These are phyloP conservation scores for Areca catechu DNA, from an alignment of 176 grass and related monocot species.

Conservation along the genomic window DNA sequence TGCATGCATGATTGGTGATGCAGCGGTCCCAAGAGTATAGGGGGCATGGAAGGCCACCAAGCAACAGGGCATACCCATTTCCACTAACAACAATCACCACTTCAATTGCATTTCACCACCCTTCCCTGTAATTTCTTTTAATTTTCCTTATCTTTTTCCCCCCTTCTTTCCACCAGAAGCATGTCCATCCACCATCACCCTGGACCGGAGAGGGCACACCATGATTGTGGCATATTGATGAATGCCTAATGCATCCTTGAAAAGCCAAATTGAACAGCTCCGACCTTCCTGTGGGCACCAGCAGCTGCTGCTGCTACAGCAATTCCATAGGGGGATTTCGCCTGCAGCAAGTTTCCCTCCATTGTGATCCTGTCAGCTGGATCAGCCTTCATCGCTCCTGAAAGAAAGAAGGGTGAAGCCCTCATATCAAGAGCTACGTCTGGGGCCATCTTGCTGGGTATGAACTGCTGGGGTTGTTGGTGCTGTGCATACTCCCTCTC, in stretches of 20 bases:
- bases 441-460: constrained; percentile 40
- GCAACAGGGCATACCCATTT: too few species aligned
- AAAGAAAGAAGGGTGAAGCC: constrained; percentile 67
- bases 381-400: constrained; percentile 31
- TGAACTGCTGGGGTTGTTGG: constrained; percentile 38
- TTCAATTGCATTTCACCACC: too few species aligned
- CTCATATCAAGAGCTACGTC: constrained; percentile 90
- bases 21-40: too few species aligned
- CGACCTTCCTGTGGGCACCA: constrained; percentile 55
- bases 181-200: too few species aligned
- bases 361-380: constrained; percentile 35
- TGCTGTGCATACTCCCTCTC: constrained; percentile 40
- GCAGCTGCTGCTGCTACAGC: constrained; percentile 55
- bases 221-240: too few species aligned
- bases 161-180: too few species aligned
- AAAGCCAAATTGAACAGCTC: constrained; percentile 53
- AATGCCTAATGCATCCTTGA: constrained; percentile 71
- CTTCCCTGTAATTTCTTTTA: too few species aligned
- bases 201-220: too few species aligned
- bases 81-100: too few species aligned
- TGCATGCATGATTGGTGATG: too few species aligned
- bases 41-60: too few species aligned
- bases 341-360: constrained; percentile 41
- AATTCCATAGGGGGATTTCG: constrained; percentile 43
- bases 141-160: too few species aligned